Evolutionary conservation across 768 basidiomycete species (phyloP), one percentile per base, ranked within the genome.

Genomic region (Vararia minispora): DNA sequence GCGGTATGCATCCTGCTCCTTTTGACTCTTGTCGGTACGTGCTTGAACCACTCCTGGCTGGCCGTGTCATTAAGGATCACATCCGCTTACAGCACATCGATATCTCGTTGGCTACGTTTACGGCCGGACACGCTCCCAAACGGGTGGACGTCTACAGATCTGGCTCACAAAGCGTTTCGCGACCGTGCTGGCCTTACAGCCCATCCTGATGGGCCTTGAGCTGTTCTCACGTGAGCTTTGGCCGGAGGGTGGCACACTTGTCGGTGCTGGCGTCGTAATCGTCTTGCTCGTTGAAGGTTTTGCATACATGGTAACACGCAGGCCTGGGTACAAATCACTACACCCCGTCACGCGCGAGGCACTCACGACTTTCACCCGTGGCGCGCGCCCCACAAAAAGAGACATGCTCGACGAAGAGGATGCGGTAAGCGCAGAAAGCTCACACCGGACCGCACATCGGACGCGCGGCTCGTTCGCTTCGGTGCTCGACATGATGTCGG

Each of bases 401-500:
- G 54, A 51, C 6, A 52, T 53, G 17, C 51, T 65, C 21, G 68
- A 72, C 31, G 74, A 73, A 39, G 71, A 72, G 44, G 69, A 63
- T 42, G 64, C 62, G 10, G n/a, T n/a, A n/a, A 71, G 70, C 45
- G 60, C 69, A 36, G 67, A 68, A n/a, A 61, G 54, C 35, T 58
- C 59, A 16, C 52, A 45, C n/a, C 46, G 55, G 35, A 54, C 35
- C 20, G 48, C 52, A n/a, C n/a, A n/a, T n/a, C 62, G 70, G 18
- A 54, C 66, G 28, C 71, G 83, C 41, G 76, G 79, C 5, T 86
- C 83, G 3, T 80, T 85, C 64, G 81, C 83, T 5, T 79, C 78
- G 27, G 80, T 88, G 34, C 62, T 88, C 42, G 83, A 87, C 52
- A 83, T 88, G 80, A 85, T 88, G 79, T 77, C 79, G 43, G 48